phyloP scores from a whole-genome alignment of 306 rosid genomes.

The Bauhinia variegata region DNA sequence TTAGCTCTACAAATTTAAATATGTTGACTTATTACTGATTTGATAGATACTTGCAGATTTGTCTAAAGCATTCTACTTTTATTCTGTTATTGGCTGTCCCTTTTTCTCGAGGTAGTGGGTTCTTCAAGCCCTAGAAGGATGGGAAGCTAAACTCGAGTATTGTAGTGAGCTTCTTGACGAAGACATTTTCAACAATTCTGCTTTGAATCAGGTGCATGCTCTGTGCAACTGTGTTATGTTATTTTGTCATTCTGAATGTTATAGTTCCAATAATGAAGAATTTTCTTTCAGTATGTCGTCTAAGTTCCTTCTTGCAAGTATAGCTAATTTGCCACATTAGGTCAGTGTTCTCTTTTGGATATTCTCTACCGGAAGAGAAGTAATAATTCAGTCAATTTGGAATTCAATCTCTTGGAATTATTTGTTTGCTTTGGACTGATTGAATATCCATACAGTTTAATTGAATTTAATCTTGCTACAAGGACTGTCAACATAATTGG shows the following conservation, averaged over 20 bases:
- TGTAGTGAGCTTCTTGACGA: conserved; percentile 70
- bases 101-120: conserved; percentile 70
- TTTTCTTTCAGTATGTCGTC: background rate
- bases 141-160: conserved; percentile 84
- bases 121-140: conserved; percentile 82
- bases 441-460: background rate
- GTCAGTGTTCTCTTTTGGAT: background rate
- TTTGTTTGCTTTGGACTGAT: background rate
- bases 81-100: background rate
- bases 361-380: background rate
- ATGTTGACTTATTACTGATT: background rate
- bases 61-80: background rate
- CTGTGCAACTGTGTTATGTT: conserved; percentile 7
- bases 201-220: conserved; percentile 78
- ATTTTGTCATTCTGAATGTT: too few species aligned
- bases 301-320: conserved; percentile 1
- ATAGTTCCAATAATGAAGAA: conserved; percentile 14
- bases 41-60: too few species aligned
- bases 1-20: conserved; percentile 8
- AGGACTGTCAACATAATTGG: background rate
- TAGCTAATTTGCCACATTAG: conserved; percentile 4
- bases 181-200: conserved; percentile 88
- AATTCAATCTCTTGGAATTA: too few species aligned
- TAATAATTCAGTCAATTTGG: conserved; percentile 3
- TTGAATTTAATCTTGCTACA: background rate